Percentiles rank a stretch among this genome's conserved stretches.
Conservation (phyloP, 2,329 filamentous ascomycete species). For the Cytospora leucostoma region DNA sequence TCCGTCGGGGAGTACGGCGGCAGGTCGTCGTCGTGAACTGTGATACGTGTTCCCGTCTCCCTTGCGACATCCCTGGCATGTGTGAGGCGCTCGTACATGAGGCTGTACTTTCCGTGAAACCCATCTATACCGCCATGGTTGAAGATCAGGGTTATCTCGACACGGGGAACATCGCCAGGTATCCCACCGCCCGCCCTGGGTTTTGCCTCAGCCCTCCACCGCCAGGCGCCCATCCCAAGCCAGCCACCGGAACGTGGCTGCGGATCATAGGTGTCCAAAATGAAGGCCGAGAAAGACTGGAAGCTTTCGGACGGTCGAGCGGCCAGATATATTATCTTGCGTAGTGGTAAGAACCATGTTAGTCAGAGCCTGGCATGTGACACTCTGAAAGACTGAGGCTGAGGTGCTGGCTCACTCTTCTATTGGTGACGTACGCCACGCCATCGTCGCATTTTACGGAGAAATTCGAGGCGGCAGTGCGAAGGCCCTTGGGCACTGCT, state of each 20-base stretch:
- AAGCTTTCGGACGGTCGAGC: conserved; percentile 67
- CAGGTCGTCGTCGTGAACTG: conserved; percentile 71
- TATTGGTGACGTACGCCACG: conserved; percentile 78
- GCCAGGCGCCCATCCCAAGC: conserved; percentile 90
- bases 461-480: conserved; percentile 60
- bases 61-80: conserved; percentile 77
- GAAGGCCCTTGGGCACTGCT: conserved; percentile 67
- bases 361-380: neutral
- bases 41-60: conserved; percentile 64
- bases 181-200: conserved; percentile 84
- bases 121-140: conserved; percentile 95
- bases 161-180: conserved; percentile 67
- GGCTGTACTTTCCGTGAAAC: conserved; percentile 80
- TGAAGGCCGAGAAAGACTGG: conserved; percentile 85
- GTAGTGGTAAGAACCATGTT: conserved; percentile 3
- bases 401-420: conserved; percentile 63
- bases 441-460: conserved; percentile 74
- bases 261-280: conserved; percentile 84
- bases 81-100: conserved; percentile 78
- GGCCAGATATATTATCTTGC: conserved; percentile 84
- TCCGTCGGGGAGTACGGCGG: conserved; percentile 69
- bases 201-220: conserved; percentile 79
- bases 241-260: conserved; percentile 65
- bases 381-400: conserved; percentile 2
- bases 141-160: conserved; percentile 86